Conservation (phyloP, 768 basidiomycete species). For the Xerocomus spinulosus region DNA sequence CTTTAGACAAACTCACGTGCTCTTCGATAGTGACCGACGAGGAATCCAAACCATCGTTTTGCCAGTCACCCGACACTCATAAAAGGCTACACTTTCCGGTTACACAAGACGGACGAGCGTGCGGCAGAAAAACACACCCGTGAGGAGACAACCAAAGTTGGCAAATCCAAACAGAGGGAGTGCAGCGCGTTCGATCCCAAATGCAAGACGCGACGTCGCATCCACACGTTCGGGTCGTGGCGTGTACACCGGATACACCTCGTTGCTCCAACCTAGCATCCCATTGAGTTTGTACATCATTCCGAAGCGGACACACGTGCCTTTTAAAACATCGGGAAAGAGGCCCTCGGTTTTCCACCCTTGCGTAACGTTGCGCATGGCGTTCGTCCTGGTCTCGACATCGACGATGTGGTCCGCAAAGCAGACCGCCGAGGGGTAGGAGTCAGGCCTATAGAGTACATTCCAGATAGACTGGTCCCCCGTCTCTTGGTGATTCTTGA, state of each 20-base stretch:
- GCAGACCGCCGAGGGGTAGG: constrained; percentile 17
- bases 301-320: neutral
- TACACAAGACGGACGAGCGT: neutral
- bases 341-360: constrained; percentile 15
- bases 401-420: constrained; percentile 18
- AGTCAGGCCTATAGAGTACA: constrained; percentile 12
- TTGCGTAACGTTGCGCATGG: constrained; percentile 9
- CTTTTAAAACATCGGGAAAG: constrained; percentile 21
- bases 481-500: constrained; percentile 5
- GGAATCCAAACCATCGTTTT: constrained; percentile 37
- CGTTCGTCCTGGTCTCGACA: constrained; percentile 11
- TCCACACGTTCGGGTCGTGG: constrained; percentile 10
- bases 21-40: constrained; percentile 37
- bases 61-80: constrained; percentile 28
- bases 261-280: constrained; percentile 20
- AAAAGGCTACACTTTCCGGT: constrained; percentile 27
- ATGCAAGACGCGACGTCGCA: constrained; percentile 20
- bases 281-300: neutral
- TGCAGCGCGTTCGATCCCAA: constrained; percentile 41
- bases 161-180: constrained; percentile 43
- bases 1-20: constrained; percentile 30
- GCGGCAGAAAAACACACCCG: constrained; percentile 21
- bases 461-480: constrained; percentile 15
- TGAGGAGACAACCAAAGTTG: constrained; percentile 42
- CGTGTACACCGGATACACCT: constrained; percentile 23